Evolutionary conservation across 1,139 yeast species (phyloP), one percentile per base, ranked within the genome.

Genomic region (Blastobotrys illinoisensis): DNA sequence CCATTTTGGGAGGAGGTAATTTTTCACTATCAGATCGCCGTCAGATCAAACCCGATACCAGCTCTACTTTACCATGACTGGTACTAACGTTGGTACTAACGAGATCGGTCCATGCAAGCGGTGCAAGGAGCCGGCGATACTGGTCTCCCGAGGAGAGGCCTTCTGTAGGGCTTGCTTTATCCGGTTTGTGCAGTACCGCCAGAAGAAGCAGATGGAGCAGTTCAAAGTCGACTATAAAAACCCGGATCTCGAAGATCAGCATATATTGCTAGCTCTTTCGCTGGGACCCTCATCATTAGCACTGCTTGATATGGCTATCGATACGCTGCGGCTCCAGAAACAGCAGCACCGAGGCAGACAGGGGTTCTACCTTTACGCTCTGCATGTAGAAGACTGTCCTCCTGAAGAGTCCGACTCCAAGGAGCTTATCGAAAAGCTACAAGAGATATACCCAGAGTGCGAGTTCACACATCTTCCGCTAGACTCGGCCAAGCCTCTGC

Each of bases 181-280:
- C 26, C 75, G 84, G 57, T 90, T 88, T 63, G 76, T 90, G 43
- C 77, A 86, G 58, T 85, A 89, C 24, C 90, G 89, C 67, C 91
- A 88, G 69, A 76, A 96, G 58, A 86, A 85, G 65, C 86, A 79
- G 65, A 83, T 91, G 88, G 91, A 86, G 24, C 79, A 76, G 54
- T 88, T 79, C 71, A 86, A 87, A 64, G 90, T 86, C 26, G 80
- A 82, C 63, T 88, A 65, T 53, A 58, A 56, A 18, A 48, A 14
- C 23, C 54, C 53, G 50, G 57, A 47, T 40, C 56, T 58, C 16
- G 54, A 23, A 26, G 57, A 46, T 21, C 64, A 54, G 73, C 75
- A 71, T 47, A 76, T 86, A 0, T 64, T 88, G 44, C 67, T 88
- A 1, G 81, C 93, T 0, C 66, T 85, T 2, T 83, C 90, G 0